Evolutionary conservation across 2,329 filamentous ascomycete species (phyloP).

Genomic region (Pseudocercospora crystallina): DNA sequence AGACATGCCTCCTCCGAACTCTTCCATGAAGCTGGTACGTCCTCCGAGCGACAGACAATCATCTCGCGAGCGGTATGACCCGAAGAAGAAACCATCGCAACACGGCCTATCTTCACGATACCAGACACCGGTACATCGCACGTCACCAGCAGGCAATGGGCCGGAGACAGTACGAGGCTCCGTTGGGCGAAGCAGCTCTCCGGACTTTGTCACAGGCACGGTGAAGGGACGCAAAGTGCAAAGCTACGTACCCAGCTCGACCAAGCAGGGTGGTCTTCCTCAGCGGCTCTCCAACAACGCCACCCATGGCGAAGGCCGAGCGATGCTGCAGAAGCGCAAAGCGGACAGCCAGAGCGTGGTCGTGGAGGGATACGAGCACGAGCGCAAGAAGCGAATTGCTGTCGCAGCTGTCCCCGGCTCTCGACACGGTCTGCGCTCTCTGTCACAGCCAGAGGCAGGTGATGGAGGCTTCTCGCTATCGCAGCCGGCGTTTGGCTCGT

Average conservation of each 20-base stretch:
- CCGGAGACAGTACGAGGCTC: neutral
- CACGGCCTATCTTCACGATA: neutral
- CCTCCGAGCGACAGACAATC: conserved; percentile 1
- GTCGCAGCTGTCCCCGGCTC: neutral
- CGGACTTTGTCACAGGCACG: conserved; percentile 20
- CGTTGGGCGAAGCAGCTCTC: conserved; percentile 25
- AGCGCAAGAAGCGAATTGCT: conserved; percentile 22
- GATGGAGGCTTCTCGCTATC: neutral
- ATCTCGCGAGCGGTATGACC: neutral
- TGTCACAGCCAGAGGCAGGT: neutral
- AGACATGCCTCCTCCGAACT: conserved; percentile 28
- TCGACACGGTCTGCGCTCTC: neutral
- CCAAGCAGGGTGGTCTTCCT: conserved; percentile 9
- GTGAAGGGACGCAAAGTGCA: neutral
- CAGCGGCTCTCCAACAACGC: neutral
- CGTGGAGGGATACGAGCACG: conserved; percentile 21
- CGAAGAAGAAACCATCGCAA: neutral
- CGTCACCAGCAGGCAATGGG: too few species aligned
- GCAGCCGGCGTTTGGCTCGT: too few species aligned
- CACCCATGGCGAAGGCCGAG: neutral
- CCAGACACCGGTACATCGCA: conserved; percentile 14
- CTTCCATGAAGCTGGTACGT: conserved; percentile 26
- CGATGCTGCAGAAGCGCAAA: conserved; percentile 23
- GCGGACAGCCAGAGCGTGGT: conserved; percentile 11
- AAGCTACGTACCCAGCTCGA: conserved; percentile 9